Base-by-base conservation (phyloP, 2,329 filamentous ascomycete species). In the Penicillium sp. region DNA sequence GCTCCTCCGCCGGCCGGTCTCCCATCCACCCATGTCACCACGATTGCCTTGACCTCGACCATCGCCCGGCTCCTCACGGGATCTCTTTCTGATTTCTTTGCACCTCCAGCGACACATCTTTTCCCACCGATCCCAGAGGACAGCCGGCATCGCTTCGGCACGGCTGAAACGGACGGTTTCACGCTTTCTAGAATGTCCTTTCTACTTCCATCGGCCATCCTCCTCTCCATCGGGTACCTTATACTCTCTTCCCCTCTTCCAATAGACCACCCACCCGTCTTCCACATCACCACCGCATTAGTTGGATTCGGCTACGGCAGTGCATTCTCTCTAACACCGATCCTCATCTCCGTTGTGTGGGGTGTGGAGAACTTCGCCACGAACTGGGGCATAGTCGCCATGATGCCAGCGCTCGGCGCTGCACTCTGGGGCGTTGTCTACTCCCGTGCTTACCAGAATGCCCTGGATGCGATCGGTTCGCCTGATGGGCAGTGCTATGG, bases 291-390 rank as follows among this genome's bases (percentile, higher is more conserved):
- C 8, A 95, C 90, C 0, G 83, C 87, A 0, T 80, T 92, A 1
- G 85, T 99, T 6, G 94, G 94, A 6, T 86, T 91, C 1, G 94
- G 94, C 40, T 97, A 99, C 67, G 94, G 94, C 40, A 92, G 92
- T 28, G 84, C 92, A 20, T 99, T 97, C 76, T 88, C 85, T 43
- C 81, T 97, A 5, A 88, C 89, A 0, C 94, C 94, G 2, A 92
- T 97, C 58, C 89, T 97, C 50, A 88, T 96, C 61, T 90, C 87
- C n/a, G 91, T 96, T 9, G 92, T 99, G 41, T 99, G 94, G 94
- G 94, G 94, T 24, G 91, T 96, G 0, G 92, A 97, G 76, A 99
- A 97, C 69, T 97, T 99, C 68, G 94, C 90, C 51, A 99, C 94
- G 0, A 97, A 99, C 64, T 99, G 92, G 85, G 94, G 94, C 9